Conservation (phyloP, 176 grass and related monocot species). For the barley (Hordeum vulgare) region DNA sequence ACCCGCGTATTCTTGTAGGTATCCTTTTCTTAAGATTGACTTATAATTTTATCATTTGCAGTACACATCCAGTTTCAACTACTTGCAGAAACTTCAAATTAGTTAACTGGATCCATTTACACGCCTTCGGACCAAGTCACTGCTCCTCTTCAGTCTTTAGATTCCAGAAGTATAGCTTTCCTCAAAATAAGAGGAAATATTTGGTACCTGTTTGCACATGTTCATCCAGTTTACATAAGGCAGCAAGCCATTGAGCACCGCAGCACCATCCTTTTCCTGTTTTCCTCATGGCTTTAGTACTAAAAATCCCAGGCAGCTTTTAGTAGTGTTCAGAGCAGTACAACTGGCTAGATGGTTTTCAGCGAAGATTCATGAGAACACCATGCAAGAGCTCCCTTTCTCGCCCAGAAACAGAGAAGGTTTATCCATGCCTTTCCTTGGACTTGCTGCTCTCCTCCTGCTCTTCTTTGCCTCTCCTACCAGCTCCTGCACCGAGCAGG, state of each 20-base stretch:
- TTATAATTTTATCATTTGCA: not conserved
- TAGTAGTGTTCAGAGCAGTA: not conserved
- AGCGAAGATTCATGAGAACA: conserved; percentile 26
- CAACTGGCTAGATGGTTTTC: not conserved
- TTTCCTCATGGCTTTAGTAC: not conserved
- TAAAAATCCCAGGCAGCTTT: not conserved
- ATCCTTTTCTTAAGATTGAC: not conserved
- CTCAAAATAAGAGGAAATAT: not conserved
- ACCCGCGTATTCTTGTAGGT: not conserved
- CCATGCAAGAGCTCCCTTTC: conserved; percentile 19
- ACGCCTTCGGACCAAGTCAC: not conserved
- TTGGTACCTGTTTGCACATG: not conserved
- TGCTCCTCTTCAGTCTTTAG: not conserved
- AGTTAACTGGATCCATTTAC: not conserved
- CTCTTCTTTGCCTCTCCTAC: too few relatives aligned
- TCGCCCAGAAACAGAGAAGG: not conserved
- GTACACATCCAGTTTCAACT: not conserved
- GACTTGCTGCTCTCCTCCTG: conserved; percentile 1
- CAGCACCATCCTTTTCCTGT: not conserved
- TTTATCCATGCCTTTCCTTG: not conserved
- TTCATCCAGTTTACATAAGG: not conserved
- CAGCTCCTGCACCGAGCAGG: too few relatives aligned
- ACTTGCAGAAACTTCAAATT: not conserved
- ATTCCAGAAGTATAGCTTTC: not conserved
- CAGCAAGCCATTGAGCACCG: not conserved